Evolutionary conservation across 441 rosid species (phyloP).

Genomic region (Syzygium malaccense): DNA sequence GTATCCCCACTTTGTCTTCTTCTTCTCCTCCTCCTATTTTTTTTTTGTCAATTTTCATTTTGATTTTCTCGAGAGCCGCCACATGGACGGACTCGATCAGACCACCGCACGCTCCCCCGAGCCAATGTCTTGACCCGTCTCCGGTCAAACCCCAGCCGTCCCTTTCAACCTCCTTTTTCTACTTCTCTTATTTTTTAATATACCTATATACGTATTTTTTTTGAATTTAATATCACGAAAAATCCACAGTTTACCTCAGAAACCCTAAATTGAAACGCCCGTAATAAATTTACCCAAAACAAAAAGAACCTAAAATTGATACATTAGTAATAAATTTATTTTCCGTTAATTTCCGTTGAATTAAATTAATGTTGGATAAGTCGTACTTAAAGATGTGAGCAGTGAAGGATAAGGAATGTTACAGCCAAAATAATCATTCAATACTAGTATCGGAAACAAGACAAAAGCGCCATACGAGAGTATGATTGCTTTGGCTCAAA

Average conservation of each 20-base stretch:
- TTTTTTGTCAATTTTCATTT: background rate
- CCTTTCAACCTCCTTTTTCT: background rate
- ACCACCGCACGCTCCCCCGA: background rate
- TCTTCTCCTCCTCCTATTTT: fast-evolving
- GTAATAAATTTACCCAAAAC: too few species aligned
- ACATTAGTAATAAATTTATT: too few species aligned
- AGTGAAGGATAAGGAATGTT: background rate
- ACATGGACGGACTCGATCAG: background rate
- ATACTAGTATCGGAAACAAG: background rate
- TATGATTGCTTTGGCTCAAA: background rate
- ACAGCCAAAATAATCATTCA: background rate
- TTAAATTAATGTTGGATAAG: background rate
- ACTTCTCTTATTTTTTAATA: background rate
- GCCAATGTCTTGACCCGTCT: background rate
- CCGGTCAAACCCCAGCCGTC: background rate
- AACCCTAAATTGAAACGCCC: too few species aligned
- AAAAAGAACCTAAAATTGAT: too few species aligned
- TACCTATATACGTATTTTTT: background rate
- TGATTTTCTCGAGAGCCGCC: background rate
- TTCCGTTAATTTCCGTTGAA: too few species aligned
- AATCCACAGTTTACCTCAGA: too few species aligned
- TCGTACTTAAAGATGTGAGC: background rate
- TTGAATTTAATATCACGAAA: too few species aligned
- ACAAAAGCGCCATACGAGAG: background rate
- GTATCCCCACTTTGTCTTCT: background rate